Evolutionary conservation across 2,329 filamentous ascomycete genomes (phyloP), one percentile per base, ranked within the genome.

Genomic region (Pseudogymnoascus sp.): DNA sequence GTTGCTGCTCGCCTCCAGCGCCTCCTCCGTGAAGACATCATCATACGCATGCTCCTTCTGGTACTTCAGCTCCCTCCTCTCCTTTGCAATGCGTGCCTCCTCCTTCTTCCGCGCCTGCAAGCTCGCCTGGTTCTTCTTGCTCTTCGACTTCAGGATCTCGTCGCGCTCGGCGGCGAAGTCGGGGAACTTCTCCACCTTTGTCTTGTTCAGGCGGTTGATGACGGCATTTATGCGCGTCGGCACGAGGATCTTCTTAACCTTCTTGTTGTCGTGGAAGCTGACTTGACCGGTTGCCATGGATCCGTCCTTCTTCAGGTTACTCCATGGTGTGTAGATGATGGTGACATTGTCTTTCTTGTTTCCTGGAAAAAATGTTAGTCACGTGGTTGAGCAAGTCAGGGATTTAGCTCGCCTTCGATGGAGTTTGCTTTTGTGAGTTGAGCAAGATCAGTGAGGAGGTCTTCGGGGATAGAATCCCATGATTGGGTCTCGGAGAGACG

Each of bases 341-440:
- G 92, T 96, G 70, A 99, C 81, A 76, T 97, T 97, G 75, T 97
- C 93, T 76, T 97, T 97, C 77, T 99, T 99, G 80, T 99, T 99
- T 66, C 94, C 90, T 92, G 64, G 5, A 14, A 55, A 23, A 23
- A 42, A 52, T 39, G 45, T 69, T 16, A 69, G 61, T 63, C 59
- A 67, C 41, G 61, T 65, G 58, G 35, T 35, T 22, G 22, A 25
- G 11, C 2, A 35, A 25, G 4, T 19, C 38, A 33, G 14, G 35
- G 7, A 28, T 55, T 30, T 36, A 19, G 23, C 74, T 65, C 71
- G 88, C 90, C 94, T 80, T 99, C 94, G 70, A 99, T 99, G 63
- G 92, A 97, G 78, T 99, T 99, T 66, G 94, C 94, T 78, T 99
- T 99, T 63, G 94, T 99, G 70, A 99, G 81, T 76, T 99, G 94